Evolutionary conservation across 1,284 basidiomycete genomes (phyloP).

Genomic region (Rhodotorula sp.): DNA sequence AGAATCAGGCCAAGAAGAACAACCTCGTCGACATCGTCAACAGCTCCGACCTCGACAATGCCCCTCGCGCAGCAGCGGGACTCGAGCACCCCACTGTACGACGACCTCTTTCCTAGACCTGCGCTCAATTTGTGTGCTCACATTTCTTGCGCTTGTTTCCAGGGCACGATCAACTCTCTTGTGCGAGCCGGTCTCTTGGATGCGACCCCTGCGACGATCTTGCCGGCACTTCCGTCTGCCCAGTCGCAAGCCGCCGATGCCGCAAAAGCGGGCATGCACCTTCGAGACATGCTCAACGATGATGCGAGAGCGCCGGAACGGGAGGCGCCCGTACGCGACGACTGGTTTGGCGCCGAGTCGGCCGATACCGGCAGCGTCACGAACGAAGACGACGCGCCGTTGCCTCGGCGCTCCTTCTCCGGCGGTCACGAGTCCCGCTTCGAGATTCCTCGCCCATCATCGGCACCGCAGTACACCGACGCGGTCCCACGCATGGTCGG

Average conservation of each 20-base stretch:
- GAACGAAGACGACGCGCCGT: slow-evolving; percentile 22
- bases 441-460: background rate
- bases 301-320: slow-evolving; percentile 16
- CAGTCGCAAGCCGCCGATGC: background rate
- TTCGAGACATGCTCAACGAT: slow-evolving; percentile 40
- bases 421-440: background rate
- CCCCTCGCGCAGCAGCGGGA: background rate
- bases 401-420: background rate
- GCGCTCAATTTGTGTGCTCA: too few relatives aligned
- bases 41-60: background rate
- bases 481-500: background rate
- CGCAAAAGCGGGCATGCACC: slow-evolving; percentile 26
- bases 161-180: background rate
- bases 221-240: slow-evolving; percentile 9
- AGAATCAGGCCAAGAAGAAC: slow-evolving; percentile 30
- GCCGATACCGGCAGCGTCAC: slow-evolving; percentile 12
- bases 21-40: slow-evolving; percentile 11
- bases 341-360: slow-evolving; percentile 32
- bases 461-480: slow-evolving; percentile 5
- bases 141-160: background rate
- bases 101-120: too few relatives aligned
- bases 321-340: slow-evolving; percentile 13
- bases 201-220: background rate
- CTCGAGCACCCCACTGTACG: too few relatives aligned
- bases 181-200: slow-evolving; percentile 27